Percentiles rank a stretch among this genome's conserved stretches.
phyloP scores from a whole-genome alignment of 2,329 filamentous ascomycete genomes.

The Penicillium hesseltinei region DNA sequence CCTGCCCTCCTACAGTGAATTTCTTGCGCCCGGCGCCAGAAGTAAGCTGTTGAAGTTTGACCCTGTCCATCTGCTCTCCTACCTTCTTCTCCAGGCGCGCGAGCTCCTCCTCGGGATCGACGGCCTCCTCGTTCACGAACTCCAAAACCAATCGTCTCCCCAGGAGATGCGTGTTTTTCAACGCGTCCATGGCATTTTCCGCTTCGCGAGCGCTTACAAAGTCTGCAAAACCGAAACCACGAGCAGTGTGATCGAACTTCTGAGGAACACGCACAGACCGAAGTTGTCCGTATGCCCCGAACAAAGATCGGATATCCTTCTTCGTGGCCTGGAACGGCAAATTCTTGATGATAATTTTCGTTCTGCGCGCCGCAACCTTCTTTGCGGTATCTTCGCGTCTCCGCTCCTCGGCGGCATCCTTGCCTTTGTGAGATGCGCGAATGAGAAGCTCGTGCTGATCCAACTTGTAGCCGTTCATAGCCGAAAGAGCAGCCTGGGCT shows the following conservation, averaged over 20 bases:
- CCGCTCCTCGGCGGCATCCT: conserved; percentile 83
- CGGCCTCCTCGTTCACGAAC: conserved; percentile 81
- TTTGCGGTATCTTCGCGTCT: conserved; percentile 79
- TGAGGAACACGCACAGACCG: conserved; percentile 90
- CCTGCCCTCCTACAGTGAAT: conserved; percentile 74
- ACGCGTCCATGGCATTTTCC: conserved; percentile 81
- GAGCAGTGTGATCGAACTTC: conserved; percentile 84
- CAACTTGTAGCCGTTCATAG: conserved; percentile 87
- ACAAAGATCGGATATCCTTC: conserved; percentile 82
- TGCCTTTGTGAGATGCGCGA: conserved; percentile 80
- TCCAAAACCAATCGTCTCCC: conserved; percentile 87
- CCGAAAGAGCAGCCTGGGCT: conserved; percentile 73
- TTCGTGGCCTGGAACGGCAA: conserved; percentile 93
- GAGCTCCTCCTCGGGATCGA: conserved; percentile 94
- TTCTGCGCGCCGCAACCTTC: conserved; percentile 71
- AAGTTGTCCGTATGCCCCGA: conserved; percentile 87
- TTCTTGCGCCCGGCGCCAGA: conserved; percentile 72
- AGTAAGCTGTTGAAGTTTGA: conserved; percentile 84
- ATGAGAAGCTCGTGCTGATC: conserved; percentile 83
- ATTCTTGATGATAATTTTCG: conserved; percentile 98
- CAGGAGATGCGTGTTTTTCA: conserved; percentile 89
- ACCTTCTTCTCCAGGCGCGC: conserved; percentile 97
- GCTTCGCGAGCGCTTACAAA: conserved; percentile 91
- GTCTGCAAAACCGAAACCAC: conserved; percentile 95
- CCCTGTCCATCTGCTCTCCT: conserved; percentile 83